Evolutionary conservation across 768 basidiomycete species (phyloP), one percentile per base, ranked within the genome.

Genomic region (Sistotremastrum suecicum): DNA sequence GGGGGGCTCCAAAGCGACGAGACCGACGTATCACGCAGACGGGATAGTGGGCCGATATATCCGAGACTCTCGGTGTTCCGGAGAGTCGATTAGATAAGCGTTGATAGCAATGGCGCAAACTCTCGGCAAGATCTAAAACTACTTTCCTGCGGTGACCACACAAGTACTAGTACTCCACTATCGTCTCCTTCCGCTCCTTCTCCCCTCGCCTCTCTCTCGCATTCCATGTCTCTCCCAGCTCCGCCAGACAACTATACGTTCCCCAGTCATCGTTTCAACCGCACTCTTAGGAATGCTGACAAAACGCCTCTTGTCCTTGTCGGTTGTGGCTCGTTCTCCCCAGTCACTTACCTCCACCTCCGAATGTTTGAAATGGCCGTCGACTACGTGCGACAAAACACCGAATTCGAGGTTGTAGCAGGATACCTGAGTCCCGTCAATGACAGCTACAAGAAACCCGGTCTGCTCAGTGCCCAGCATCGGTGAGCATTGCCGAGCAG

Each of bases 291-390:
- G 39, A 73, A 83, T 57, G 58, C 77, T 5, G 65, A 62, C 20
- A 87, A 83, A 64, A 80, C 80, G 5, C 94, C 90, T n/a, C 66
- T 95, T 53, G 86, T 91, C 46, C 80, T 95, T 51, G 89, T 99
- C 49, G 95, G 90, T 40, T 99, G 95, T 58, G 95, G 94, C 31
- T 94, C 89, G 46, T 97, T 97, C 76, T 92, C 88, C 56, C 94
- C 94, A 7, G 84, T 95, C 51, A 95, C 92, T n/a, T 94, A 91
- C 58, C 83, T 94, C 43, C 91, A 95, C 58, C 76, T 97, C 50
- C 86, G 95, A 53, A 97, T 99, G 91, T 99, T 98, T 64, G 95
- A 98, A 61, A 98, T 99, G 95, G 95, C 94, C 46, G 85, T 83
- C 65, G 95, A 98, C 69, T 91, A 90, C 57, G 78, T 86, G 44